Evolutionary conservation across 257 asterid species (phyloP).

Genomic region (Gentiana straminea): DNA sequence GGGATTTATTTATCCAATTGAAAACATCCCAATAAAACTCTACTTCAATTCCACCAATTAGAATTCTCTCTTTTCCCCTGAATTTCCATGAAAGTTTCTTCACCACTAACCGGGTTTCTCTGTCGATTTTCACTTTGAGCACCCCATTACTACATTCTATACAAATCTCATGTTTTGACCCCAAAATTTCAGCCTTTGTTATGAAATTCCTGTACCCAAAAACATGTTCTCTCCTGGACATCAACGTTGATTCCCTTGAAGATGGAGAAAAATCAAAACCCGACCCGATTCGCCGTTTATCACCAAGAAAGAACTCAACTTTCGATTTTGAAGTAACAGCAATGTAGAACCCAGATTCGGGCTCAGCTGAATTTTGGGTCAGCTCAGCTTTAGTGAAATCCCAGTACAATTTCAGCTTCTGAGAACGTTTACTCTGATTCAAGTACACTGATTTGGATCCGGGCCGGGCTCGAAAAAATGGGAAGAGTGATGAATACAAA

Average conservation of each 20-base stretch:
- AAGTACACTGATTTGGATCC: slow-evolving; percentile 22
- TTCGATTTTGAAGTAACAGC: slow-evolving; percentile 17
- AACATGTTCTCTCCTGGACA: slow-evolving; percentile 26
- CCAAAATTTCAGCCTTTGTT: slow-evolving; percentile 19
- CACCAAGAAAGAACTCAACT: slow-evolving; percentile 26
- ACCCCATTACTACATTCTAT: slow-evolving; percentile 27
- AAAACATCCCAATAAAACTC: slow-evolving; percentile 31
- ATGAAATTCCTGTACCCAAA: slow-evolving; percentile 22
- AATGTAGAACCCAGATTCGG: slow-evolving; percentile 23
- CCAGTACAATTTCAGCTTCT: slow-evolving; percentile 24
- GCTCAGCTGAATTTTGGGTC: slow-evolving; percentile 21
- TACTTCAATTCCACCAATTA: slow-evolving; percentile 22
- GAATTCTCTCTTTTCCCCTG: slow-evolving; percentile 29
- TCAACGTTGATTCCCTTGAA: slow-evolving; percentile 11
- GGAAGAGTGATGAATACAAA: slow-evolving; percentile 18
- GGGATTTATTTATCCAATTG: slow-evolving; percentile 23
- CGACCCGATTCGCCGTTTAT: slow-evolving; percentile 12
- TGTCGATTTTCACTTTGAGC: slow-evolving; percentile 27
- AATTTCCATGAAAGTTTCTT: slow-evolving; percentile 31
- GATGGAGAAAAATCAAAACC: neutral
- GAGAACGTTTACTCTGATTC: slow-evolving; percentile 1
- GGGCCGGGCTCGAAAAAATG: slow-evolving; percentile 19
- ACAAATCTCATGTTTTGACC: slow-evolving; percentile 24
- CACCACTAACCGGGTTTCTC: slow-evolving; percentile 17
- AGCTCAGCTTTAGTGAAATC: slow-evolving; percentile 24